Evolutionary conservation across 495 filamentous ascomycete genomes (phyloP).

Genomic region (Lepidopterella palustris): DNA sequence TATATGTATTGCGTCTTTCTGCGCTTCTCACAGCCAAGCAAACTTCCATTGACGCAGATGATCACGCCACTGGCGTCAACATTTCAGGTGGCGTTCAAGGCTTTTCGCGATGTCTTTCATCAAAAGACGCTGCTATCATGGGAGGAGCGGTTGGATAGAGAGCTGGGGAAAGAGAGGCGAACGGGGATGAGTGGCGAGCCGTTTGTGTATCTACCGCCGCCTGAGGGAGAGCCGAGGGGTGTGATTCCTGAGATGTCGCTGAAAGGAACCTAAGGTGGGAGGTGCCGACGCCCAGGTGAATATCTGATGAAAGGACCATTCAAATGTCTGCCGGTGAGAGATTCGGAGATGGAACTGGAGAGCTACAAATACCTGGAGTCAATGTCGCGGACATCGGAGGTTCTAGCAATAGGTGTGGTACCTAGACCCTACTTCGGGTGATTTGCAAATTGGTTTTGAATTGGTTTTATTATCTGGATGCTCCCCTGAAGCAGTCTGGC

Average conservation of each 20-base stretch:
- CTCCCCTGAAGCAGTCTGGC: constrained; percentile 19
- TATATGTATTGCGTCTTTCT: constrained; percentile 40
- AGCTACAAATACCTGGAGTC: no score
- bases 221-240: not conserved
- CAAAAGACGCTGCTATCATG: constrained; percentile 24
- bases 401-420: no score
- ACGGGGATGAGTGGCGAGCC: not conserved
- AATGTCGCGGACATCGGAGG: no score
- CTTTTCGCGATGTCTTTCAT: constrained; percentile 23
- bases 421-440: no score
- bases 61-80: constrained; percentile 17
- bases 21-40: constrained; percentile 18
- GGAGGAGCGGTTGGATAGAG: constrained; percentile 27
- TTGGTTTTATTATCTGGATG: no score
- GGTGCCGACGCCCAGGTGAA: no score
- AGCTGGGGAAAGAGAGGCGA: not conserved
- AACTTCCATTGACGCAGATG: constrained; percentile 20
- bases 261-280: not conserved
- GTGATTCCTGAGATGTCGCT: not conserved
- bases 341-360: no score
- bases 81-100: constrained; percentile 21
- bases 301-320: constrained; percentile 6
- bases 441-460: no score
- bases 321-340: no score
- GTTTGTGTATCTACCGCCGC: not conserved